Percentiles rank a stretch among this genome's conserved stretches.
Evolutionary conservation across 106 monocot species (phyloP).

Genomic region (Platanthera guangdongensis): DNA sequence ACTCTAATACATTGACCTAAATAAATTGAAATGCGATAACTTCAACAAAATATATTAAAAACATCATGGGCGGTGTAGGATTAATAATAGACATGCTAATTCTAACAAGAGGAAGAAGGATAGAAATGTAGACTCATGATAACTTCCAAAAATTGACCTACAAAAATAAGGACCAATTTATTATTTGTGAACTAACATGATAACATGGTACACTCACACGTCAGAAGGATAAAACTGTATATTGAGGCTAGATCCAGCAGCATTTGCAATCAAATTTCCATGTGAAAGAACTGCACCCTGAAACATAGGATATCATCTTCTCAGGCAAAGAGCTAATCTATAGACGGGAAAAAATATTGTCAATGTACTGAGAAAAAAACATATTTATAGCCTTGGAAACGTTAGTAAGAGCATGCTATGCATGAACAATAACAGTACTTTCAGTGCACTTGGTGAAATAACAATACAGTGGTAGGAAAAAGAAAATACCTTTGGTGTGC

Average conservation of each 20-base stretch:
- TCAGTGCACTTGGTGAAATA: not conserved
- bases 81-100: too few species aligned
- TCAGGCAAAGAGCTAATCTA: not conserved
- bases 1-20: too few species aligned
- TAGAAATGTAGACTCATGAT: not conserved
- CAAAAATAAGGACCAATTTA: constrained; percentile 4
- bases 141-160: not conserved
- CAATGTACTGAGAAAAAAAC: not conserved
- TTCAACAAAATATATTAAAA: not conserved
- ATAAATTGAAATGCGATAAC: not conserved
- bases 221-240: constrained; percentile 64
- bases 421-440: not conserved
- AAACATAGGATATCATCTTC: constrained; percentile 3
- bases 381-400: not conserved
- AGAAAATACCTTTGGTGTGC: constrained; percentile 83
- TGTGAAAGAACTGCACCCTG: constrained; percentile 85
- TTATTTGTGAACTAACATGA: not conserved
- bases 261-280: constrained; percentile 84
- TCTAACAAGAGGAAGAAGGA: not conserved
- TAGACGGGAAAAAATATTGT: too few species aligned
- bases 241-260: constrained; percentile 40
- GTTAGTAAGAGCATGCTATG: not conserved
- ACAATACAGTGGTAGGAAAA: not conserved
- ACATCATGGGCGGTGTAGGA: not conserved
- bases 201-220: constrained; percentile 35